Conservation (phyloP, 2,329 filamentous ascomycete species). For the Teratosphaeria gauchensis region DNA sequence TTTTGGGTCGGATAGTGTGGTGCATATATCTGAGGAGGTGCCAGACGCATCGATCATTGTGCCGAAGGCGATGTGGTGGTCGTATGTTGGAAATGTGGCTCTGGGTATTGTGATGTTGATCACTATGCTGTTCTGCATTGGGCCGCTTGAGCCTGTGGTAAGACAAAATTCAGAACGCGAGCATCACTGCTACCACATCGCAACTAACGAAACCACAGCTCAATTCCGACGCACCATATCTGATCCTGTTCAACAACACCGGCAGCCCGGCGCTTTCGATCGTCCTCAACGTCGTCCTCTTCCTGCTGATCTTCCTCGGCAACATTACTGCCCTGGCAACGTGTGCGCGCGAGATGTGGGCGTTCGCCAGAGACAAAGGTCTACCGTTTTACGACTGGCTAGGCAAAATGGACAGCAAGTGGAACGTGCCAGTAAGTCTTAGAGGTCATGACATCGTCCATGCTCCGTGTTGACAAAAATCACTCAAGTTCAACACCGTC, state of each 20-base stretch:
- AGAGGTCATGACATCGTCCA: no score
- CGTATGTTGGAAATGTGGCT: conserved; percentile 9
- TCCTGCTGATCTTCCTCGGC: conserved; percentile 11
- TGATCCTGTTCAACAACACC: conserved; percentile 16
- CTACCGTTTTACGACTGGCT: conserved; percentile 19
- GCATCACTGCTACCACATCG: neutral
- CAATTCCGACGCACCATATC: conserved; percentile 9
- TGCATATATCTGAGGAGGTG: conserved; percentile 25
- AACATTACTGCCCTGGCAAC: conserved; percentile 12
- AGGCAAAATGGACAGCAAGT: neutral
- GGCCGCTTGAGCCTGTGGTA: conserved; percentile 15
- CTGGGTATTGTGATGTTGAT: conserved; percentile 14
- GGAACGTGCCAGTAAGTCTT: neutral
- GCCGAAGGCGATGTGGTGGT: conserved; percentile 17
- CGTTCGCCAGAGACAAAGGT: conserved; percentile 6
- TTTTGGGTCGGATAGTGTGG: conserved; percentile 2
- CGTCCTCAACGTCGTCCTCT: conserved; percentile 13
- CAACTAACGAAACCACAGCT: neutral
- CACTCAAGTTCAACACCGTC: conserved; percentile 25
- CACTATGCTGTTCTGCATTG: conserved; percentile 12
- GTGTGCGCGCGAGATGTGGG: conserved; percentile 11
- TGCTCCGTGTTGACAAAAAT: no score
- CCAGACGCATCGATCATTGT: conserved; percentile 16
- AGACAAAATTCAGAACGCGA: no score
- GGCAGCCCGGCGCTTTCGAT: conserved; percentile 10